A percentile compares a stretch with the other conserved stretches of the same genome.
Conservation (phyloP, 1,284 basidiomycete genomes). For the Cerioporus squamosus region DNA sequence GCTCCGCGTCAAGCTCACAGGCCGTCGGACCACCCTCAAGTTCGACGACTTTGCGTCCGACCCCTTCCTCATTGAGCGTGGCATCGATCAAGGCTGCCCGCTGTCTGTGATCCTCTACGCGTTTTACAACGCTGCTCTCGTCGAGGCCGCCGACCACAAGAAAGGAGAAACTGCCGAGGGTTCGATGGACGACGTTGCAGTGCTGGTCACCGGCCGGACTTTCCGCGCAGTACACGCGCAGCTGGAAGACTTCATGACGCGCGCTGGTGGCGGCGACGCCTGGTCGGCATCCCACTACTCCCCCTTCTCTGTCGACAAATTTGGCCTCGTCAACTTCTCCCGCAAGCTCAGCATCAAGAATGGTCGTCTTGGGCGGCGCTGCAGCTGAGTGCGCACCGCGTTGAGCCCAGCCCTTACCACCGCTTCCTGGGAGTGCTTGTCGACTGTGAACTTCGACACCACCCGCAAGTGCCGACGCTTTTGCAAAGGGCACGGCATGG, state of each 20-base stretch:
- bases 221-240: slow-evolving; percentile 20
- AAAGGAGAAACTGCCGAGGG: slow-evolving; percentile 23
- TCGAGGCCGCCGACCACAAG: slow-evolving; percentile 18
- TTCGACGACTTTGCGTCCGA: too few species aligned
- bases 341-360: not conserved
- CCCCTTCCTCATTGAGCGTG: too few species aligned
- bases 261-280: too few species aligned
- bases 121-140: slow-evolving; percentile 39
- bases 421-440: slow-evolving; percentile 41
- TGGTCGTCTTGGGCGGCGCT: not conserved
- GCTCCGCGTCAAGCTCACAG: too few species aligned
- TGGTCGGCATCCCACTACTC: too few species aligned
- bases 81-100: too few species aligned
- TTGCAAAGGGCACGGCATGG: slow-evolving; percentile 35
- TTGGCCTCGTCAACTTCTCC: not conserved
- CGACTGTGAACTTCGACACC: slow-evolving; percentile 39
- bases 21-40: too few species aligned
- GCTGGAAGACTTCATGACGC: slow-evolving; percentile 8
- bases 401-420: not conserved
- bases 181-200: slow-evolving; percentile 36
- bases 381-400: too few species aligned
- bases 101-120: slow-evolving; percentile 35
- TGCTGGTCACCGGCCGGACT: slow-evolving; percentile 14
- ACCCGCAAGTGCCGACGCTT: slow-evolving; percentile 34
- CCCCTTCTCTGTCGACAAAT: too few species aligned